phyloP scores from a whole-genome alignment of 805 yeast species.

The Monosporozyma yasuniensis region DNA sequence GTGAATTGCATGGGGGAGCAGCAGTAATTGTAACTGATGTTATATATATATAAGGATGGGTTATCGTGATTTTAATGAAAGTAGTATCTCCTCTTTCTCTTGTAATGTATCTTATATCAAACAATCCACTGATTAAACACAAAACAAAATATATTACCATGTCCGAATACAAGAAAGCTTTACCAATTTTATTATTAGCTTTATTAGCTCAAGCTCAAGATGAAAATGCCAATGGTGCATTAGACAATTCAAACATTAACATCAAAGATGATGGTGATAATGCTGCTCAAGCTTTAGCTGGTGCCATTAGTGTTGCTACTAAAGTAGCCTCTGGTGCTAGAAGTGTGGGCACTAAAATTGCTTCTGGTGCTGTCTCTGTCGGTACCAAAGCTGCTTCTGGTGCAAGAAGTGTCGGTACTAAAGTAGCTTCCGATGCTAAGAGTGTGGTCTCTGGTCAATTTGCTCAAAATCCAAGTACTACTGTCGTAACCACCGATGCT shows the following conservation, averaged over 20 bases:
- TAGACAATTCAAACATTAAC: not conserved
- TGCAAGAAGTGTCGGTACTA: not conserved
- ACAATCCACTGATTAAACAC: too few species aligned
- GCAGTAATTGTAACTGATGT: too few species aligned
- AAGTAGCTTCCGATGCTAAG: constrained; percentile 1
- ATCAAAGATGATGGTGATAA: not conserved
- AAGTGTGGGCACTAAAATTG: not conserved
- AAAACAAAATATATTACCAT: not conserved
- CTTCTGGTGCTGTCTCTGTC: not conserved
- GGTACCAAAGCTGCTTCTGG: constrained; percentile 1
- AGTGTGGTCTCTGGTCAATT: not conserved
- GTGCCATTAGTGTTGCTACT: constrained; percentile 1
- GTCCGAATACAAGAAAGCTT: not conserved
- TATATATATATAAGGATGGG: too few species aligned
- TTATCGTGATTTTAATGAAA: too few species aligned
- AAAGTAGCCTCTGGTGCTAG: not conserved
- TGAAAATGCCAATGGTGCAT: not conserved
- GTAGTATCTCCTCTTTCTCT: too few species aligned
- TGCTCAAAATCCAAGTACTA: constrained; percentile 14
- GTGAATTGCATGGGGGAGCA: too few species aligned
- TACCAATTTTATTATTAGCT: not conserved
- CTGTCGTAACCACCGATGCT: constrained; percentile 16
- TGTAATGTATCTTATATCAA: too few species aligned
- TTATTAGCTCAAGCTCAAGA: not conserved
- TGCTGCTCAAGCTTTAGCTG: not conserved